Base-by-base conservation (phyloP, 441 rosid genomes). In the Jatropha multifida region DNA sequence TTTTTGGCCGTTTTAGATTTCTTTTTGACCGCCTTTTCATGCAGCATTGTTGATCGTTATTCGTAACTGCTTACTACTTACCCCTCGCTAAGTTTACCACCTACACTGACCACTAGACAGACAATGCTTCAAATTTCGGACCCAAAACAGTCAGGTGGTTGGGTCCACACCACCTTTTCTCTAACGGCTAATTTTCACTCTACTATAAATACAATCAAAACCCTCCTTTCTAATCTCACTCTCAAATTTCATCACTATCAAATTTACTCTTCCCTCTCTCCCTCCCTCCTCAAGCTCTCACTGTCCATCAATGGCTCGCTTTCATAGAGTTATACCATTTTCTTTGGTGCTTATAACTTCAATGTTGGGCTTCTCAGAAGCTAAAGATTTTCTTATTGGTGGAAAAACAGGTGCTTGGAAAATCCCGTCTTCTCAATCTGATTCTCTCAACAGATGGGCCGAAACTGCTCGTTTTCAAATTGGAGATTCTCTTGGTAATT, bases 381-480 rank as follows among this genome's bases (percentile, higher is more conserved):
- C 95, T 75, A 90, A 71, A 76, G 97, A 93, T n/a, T 54, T 92
- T 42, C 2, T 90, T 42, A 90, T 95, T 17, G 98, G 98, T 20
- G 97, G 95, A 75, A 89, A 88, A 79, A 14, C 83, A 1, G 88
- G 74, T 40, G 86, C 92, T 0, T 95, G 99, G 99, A 88, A 88
- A 74, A 65, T 90, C 78, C 98, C 96, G 3, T 83, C 90, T 65
- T 93, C 94, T 0, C 86, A 92, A 69, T 78, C 95, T 17, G 95
- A 92, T 70, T 88, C 97, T 17, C 95, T 95, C 79, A 90, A 90
- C 79, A 76, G 76, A 78, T 93, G 99, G 98, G 98, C 99, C 40
- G 87, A 81, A 75, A 82, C 78, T 17, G 67, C 88, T 41, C 94
- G 95, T 7, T 93, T 95, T 79, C 85, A 75, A 61, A 77, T 93